Conservation (phyloP, 2,329 filamentous ascomycete species). For the Cladosporium austrohemisphaericum region DNA sequence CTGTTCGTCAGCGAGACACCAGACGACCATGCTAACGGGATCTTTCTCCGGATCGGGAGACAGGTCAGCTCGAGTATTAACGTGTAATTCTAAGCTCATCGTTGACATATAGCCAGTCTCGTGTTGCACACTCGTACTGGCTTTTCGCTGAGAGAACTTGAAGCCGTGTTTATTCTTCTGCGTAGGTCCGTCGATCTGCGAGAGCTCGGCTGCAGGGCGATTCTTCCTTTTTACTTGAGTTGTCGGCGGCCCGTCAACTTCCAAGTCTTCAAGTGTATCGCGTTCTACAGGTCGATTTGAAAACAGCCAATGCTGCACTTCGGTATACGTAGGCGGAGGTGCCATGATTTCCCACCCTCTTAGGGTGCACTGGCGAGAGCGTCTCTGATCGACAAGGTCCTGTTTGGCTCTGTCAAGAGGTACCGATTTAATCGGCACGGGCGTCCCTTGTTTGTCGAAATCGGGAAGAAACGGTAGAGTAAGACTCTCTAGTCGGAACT, state of each 20-base stretch:
- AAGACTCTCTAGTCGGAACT: constrained; percentile 73
- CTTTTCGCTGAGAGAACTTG: constrained; percentile 76
- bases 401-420: constrained; percentile 54
- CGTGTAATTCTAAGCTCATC: constrained; percentile 90
- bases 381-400: constrained; percentile 49
- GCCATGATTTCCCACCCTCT: constrained; percentile 72
- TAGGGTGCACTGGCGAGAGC: constrained; percentile 58
- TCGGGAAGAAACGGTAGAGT: constrained; percentile 74
- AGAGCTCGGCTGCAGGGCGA: constrained; percentile 47
- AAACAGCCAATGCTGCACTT: constrained; percentile 68
- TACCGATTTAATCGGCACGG: constrained; percentile 56
- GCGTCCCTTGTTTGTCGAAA: constrained; percentile 50
- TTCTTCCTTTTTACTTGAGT: constrained; percentile 34
- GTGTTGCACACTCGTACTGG: constrained; percentile 72
- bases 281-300: constrained; percentile 27
- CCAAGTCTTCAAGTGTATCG: constrained; percentile 19
- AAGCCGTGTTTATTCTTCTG: constrained; percentile 78
- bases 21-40: constrained; percentile 83
- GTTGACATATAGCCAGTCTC: constrained; percentile 93
- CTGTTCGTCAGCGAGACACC: constrained; percentile 64
- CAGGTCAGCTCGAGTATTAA: constrained; percentile 77
- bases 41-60: constrained; percentile 88
- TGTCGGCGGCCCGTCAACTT: constrained; percentile 30
- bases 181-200: constrained; percentile 85
- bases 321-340: constrained; percentile 64